Evolutionary conservation across 768 basidiomycete species (phyloP).

Genomic region (Lactarius sanguifluus): DNA sequence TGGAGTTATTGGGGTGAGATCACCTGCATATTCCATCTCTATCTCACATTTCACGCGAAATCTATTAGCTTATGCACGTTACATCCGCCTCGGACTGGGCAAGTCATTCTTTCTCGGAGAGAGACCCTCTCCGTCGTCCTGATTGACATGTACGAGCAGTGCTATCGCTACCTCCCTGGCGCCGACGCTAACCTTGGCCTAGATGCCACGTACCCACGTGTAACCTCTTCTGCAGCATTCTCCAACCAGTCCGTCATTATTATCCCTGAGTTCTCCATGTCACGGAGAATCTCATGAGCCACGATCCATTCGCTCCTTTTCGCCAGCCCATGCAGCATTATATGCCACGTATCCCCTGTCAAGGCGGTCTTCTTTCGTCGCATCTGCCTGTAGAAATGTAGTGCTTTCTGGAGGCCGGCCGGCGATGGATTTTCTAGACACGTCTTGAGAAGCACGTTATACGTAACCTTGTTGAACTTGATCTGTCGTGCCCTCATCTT

Average conservation of each 20-base stretch:
- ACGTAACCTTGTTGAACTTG: conserved; percentile 59
- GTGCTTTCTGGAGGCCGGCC: conserved; percentile 53
- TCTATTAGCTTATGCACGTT: conserved; percentile 65
- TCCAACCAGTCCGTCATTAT: conserved; percentile 46
- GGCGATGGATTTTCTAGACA: conserved; percentile 53
- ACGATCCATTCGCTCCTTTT: conserved; percentile 56
- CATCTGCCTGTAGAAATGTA: conserved; percentile 66
- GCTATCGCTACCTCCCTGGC: conserved; percentile 5
- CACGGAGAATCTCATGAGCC: conserved; percentile 58
- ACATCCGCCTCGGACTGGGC: conserved; percentile 60
- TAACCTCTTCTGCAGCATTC: conserved; percentile 32
- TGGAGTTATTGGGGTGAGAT: conserved; percentile 83
- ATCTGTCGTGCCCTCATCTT: conserved; percentile 60
- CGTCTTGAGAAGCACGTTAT: conserved; percentile 75
- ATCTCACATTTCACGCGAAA: background rate
- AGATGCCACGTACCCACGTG: conserved; percentile 21
- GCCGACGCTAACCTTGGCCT: conserved; percentile 9
- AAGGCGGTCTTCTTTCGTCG: conserved; percentile 45
- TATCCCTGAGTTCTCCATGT: conserved; percentile 57
- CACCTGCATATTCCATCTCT: conserved; percentile 22
- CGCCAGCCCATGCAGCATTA: conserved; percentile 66
- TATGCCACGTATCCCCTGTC: conserved; percentile 71
- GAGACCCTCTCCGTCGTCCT: conserved; percentile 24
- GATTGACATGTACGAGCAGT: conserved; percentile 5
- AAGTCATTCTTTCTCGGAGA: conserved; percentile 62